phyloP scores from a whole-genome alignment of 768 basidiomycete genomes.

The Boletus speciosus region DNA sequence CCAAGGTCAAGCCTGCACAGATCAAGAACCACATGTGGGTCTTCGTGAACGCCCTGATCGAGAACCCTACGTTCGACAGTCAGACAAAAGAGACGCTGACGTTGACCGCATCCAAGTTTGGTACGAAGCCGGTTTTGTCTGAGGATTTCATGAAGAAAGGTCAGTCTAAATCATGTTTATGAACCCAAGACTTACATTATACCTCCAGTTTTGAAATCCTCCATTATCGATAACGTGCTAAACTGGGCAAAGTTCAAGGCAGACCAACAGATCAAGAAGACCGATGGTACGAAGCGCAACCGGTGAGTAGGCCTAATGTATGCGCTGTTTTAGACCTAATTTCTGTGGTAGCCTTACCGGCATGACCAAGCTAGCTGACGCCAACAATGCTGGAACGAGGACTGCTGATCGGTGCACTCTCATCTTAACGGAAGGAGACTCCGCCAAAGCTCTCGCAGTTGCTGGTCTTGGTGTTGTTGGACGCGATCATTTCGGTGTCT shows the following conservation, averaged over 20 bases:
- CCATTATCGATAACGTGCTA: conserved; percentile 87
- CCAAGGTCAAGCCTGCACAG: conserved; percentile 88
- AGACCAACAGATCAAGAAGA: conserved; percentile 93
- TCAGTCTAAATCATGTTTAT: conserved; percentile 31
- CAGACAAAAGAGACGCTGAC: conserved; percentile 98
- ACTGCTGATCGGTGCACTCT: conserved; percentile 82
- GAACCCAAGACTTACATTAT: conserved; percentile 1
- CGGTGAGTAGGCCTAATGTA: conserved; percentile 45
- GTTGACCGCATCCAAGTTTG: conserved; percentile 82
- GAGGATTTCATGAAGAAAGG: conserved; percentile 98
- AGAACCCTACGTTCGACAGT: conserved; percentile 98
- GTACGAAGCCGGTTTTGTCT: conserved; percentile 75
- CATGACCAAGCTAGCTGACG: conserved; percentile 90
- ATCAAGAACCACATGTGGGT: conserved; percentile 99
- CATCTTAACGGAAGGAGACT: conserved; percentile 98
- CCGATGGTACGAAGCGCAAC: conserved; percentile 86
- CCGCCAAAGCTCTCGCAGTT: conserved; percentile 94
- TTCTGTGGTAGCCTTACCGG: conserved; percentile 66
- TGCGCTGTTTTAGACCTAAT: conserved; percentile 3
- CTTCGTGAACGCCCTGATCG: conserved; percentile 92
- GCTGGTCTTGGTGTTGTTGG: conserved; percentile 94
- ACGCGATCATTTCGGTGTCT: conserved; percentile 95
- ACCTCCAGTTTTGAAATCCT: conserved; percentile 72
- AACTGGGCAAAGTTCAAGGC: conserved; percentile 98
- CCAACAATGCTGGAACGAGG: conserved; percentile 92